Base-by-base conservation (phyloP, 208 protist species). In the Acanthamoeba castellanii region DNA sequence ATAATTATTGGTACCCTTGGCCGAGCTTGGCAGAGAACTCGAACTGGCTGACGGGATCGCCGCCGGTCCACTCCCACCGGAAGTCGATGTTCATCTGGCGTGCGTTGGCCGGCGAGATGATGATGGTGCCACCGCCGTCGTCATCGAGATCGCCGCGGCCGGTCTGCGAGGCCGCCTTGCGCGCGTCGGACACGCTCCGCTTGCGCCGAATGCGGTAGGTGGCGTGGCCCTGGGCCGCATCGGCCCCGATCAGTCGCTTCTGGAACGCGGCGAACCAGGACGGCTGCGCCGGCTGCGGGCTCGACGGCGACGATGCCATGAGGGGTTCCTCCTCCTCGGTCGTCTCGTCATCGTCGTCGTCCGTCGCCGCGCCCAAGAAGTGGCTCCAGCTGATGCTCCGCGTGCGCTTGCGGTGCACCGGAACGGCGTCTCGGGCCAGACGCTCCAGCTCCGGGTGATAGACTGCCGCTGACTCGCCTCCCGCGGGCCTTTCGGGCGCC, bases 81-180 rank as follows among this genome's bases (percentile, higher is more conserved):
- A 93, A 93, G 64, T 93, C 88, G 14, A 93, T 47, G 27, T 93
- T 72, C 59, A 45, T 76, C 52, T 78, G 88, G 20, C 88, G 22
- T 0, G 61, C n/a, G 88, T 93, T 45, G 47, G 61, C 30, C 1
- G 88, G 88, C 22, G 88, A 93, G 88, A 93, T 78, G 42, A 93
- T 78, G 11, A 93, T 93, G n/a, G 84, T 68, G 30, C 84, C 84
- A 0, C 84, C 84, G 25, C 84, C 84, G 32, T 70, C 84, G 84
- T 59, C 22, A 20, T 90, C 84, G n/a, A 37, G 16, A 37, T 82
- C 72, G 22, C 45, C 72, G 37, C 72, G 45, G 25, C 11, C n/a
- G 2, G 52, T 2, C 52, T 59, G 52, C 16, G 3, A 18, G 52
- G 52, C 52, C 6, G 52, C 61, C 3, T 70, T n/a, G 32, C 66